These are phyloP conservation scores for Syzygium malaccense DNA, from an alignment of 441 rosid genomes.

Conservation along the genomic window DNA sequence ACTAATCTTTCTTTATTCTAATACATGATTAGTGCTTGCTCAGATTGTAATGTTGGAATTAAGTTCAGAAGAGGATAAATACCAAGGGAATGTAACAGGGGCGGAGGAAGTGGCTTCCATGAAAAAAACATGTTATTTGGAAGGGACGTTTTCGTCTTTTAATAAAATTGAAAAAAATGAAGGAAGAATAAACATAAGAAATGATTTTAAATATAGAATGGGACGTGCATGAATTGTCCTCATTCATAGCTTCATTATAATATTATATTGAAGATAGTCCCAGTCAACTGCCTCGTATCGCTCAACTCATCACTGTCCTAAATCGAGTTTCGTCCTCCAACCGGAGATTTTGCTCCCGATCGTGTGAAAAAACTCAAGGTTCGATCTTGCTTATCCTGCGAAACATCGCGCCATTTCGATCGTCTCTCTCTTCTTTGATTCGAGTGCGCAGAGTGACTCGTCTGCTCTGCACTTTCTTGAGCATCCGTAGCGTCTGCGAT, in stretches of 20 bases:
- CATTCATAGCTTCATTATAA: background rate
- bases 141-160: background rate
- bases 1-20: too few relatives aligned
- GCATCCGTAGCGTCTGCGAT: background rate
- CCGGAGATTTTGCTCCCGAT: background rate
- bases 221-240: background rate
- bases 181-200: background rate
- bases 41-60: too few relatives aligned
- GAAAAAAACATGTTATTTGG: too few relatives aligned
- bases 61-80: background rate
- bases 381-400: background rate
- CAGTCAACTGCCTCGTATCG: background rate
- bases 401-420: background rate
- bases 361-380: background rate
- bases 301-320: background rate
- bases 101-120: background rate
- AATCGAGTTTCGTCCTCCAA: background rate
- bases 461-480: background rate
- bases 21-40: background rate
- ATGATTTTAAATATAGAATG: background rate
- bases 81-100: background rate
- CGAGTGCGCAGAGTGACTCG: background rate
- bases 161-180: background rate
- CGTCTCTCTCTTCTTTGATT: background rate
- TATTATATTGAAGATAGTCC: background rate